These are phyloP conservation scores for Myxozyma sirexii DNA, from an alignment of 805 yeast species.

Conservation along the genomic window DNA sequence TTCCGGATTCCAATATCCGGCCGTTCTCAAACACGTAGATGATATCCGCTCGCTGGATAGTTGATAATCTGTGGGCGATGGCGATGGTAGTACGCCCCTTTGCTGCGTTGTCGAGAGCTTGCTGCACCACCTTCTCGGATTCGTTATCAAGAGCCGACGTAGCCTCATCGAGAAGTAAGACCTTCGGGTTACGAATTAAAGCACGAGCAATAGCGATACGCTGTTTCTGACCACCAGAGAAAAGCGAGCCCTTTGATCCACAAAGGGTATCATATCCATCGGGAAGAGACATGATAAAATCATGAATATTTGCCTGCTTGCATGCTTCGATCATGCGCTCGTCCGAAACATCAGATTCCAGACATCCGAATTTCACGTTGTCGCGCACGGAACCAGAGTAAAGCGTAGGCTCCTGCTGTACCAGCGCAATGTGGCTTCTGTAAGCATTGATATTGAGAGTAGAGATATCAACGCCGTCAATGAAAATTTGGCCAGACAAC, in stretches of 20 bases:
- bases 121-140: slow-evolving; percentile 69
- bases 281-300: slow-evolving; percentile 56
- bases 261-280: slow-evolving; percentile 55
- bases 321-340: slow-evolving; percentile 49
- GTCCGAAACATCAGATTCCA: slow-evolving; percentile 41
- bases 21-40: slow-evolving; percentile 61
- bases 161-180: slow-evolving; percentile 61
- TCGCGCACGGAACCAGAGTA: slow-evolving; percentile 81
- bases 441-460: slow-evolving; percentile 51
- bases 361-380: slow-evolving; percentile 56
- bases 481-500: slow-evolving; percentile 21
- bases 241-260: slow-evolving; percentile 52
- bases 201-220: slow-evolving; percentile 67
- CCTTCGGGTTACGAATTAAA: slow-evolving; percentile 56
- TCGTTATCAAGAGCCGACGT: slow-evolving; percentile 57
- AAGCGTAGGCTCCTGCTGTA: slow-evolving; percentile 60
- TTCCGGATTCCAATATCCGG: slow-evolving; percentile 55
- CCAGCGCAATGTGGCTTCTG: slow-evolving; percentile 60
- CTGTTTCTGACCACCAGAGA: slow-evolving; percentile 69
- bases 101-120: slow-evolving; percentile 62
- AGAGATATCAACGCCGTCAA: slow-evolving; percentile 29
- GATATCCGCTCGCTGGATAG: slow-evolving; percentile 56
- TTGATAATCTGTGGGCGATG: slow-evolving; percentile 72
- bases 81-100: slow-evolving; percentile 67
- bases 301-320: slow-evolving; percentile 54